Base-by-base conservation (phyloP, 1,139 yeast genomes). In the Lodderomyces metapsilosis region DNA sequence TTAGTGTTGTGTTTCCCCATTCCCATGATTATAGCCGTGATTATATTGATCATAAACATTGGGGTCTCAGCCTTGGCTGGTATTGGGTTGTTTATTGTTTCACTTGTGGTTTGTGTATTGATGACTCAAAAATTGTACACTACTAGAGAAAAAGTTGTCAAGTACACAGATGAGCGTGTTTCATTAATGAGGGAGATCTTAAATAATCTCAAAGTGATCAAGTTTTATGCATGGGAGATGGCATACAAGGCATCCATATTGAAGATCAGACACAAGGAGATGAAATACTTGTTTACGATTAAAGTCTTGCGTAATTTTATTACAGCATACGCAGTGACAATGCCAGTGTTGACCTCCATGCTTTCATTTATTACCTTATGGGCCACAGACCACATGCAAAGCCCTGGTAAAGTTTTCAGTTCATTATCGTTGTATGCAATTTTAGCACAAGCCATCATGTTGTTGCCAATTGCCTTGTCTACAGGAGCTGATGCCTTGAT, bases 401-500 rank as follows among this genome's bases (percentile, higher is more conserved):
- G 66, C 12, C 67, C 76, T 12, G 78, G 77, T 32, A 63, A 64
- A 38, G 71, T 75, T 11, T 76, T 78, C 49, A 67, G 81, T 7
- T 74, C 82, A 0, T 66, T 78, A 47, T 66, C 80, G 1, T 64
- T 78, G 45, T 78, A 74, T 51, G 65, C 78, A 36, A 71, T 76
- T 37, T 67, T 78, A 52, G 75, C 79, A 3, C 71, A 68, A 47
- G 76, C 78, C 25, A 69, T 78, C 43, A 67, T 76, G 67, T 61
- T 77, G 49, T 63, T 78, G 44, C 82, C 83, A 11, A 61, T 75
- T 43, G 78, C 88, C 13, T 65, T 77, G 43, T 72, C 78, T 10
- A 66, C 79, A 24, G 75, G 75, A 23, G 74, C 80, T 21, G 83
- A 78, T 58, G 82, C 81, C 1, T 61, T 64, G 47, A 68, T 76